A percentile compares a stretch with the other conserved stretches of the same genome.
Conservation (phyloP, 805 yeast species). For the Yarrowia sp. region DNA sequence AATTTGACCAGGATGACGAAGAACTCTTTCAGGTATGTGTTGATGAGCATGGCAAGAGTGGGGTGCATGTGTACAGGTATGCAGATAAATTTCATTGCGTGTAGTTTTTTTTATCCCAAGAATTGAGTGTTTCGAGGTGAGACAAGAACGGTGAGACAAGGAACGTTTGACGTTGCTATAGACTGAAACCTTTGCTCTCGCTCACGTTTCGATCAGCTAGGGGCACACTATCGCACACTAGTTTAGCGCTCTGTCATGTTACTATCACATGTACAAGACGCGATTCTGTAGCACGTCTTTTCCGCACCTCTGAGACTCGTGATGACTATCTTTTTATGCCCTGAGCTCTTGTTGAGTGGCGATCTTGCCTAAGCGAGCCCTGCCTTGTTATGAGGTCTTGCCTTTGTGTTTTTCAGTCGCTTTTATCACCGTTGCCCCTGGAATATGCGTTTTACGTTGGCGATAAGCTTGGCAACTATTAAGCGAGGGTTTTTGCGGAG, state of each 20-base stretch:
- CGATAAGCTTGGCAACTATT: conserved; percentile 12
- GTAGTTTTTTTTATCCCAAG: background rate
- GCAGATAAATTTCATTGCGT: conserved; percentile 14
- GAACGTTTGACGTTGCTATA: background rate
- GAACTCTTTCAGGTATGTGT: conserved; percentile 24
- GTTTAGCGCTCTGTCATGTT: background rate
- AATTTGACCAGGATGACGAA: conserved; percentile 14
- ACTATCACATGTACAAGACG: background rate
- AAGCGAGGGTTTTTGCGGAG: conserved; percentile 1
- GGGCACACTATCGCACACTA: background rate
- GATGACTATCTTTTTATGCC: background rate
- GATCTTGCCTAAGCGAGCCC: conserved; percentile 6
- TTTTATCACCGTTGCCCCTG: conserved; percentile 21
- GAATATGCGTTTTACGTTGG: conserved; percentile 5
- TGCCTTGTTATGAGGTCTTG: conserved; percentile 1
- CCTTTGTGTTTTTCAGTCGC: background rate
- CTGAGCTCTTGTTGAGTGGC: background rate
- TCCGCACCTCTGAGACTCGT: no score
- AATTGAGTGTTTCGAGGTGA: background rate
- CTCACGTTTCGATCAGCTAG: background rate
- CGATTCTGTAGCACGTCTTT: no score
- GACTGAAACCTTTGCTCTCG: background rate
- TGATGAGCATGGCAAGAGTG: background rate
- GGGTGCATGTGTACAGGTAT: conserved; percentile 17
- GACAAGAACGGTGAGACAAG: background rate